These are phyloP conservation scores for Bryoerythrophyllum caledonicum DNA, from an alignment of 225 moss, liverwort and hornwort species.

Conservation along the genomic window DNA sequence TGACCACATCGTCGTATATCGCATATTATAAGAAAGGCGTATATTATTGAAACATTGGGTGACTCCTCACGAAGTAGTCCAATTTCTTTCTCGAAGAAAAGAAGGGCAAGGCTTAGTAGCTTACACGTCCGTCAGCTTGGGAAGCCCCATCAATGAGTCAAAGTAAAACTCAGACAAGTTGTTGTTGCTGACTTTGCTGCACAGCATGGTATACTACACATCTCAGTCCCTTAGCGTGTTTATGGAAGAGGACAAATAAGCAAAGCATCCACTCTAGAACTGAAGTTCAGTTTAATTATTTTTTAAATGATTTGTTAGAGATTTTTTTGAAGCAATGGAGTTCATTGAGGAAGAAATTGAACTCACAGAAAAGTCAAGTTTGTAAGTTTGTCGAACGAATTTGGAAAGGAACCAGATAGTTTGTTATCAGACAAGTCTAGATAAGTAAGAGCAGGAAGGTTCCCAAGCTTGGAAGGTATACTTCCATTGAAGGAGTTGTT, in stretches of 20 bases:
- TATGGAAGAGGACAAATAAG: too few species aligned
- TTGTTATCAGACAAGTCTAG: constrained; percentile 3
- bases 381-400: not conserved
- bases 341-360: not conserved
- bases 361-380: not conserved
- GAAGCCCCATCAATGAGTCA: not conserved
- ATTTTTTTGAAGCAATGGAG: too few species aligned
- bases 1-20: too few species aligned
- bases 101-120: not conserved
- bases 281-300: too few species aligned
- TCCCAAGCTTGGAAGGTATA: not conserved
- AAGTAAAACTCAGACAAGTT: constrained; percentile 1
- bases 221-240: too few species aligned
- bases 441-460: not conserved
- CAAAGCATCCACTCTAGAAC: too few species aligned
- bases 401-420: not conserved
- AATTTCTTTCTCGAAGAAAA: too few species aligned
- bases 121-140: fast-evolving
- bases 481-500: not conserved
- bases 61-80: too few species aligned
- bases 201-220: not conserved
- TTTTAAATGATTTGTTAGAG: too few species aligned
- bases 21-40: too few species aligned
- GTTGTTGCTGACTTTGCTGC: constrained; percentile 12
- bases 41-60: too few species aligned